Conservation (phyloP, 805 yeast genomes). For the Wickerhamomyces sydowiorum region DNA sequence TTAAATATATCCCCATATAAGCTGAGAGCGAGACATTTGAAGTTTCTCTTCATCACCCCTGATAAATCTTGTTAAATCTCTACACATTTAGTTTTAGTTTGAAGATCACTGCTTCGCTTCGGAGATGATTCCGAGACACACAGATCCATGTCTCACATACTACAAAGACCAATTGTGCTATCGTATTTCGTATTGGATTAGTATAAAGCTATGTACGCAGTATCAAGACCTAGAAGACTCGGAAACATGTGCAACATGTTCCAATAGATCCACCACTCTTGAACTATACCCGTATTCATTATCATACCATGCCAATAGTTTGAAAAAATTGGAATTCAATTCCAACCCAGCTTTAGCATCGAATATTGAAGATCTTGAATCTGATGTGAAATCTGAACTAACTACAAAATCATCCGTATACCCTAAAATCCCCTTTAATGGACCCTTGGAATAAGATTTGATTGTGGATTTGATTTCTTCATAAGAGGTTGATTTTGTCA, state of each 20-base stretch:
- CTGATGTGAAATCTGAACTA: conserved; percentile 83
- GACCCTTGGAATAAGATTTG: conserved; percentile 72
- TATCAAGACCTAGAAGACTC: not conserved
- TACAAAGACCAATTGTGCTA: too few relatives aligned
- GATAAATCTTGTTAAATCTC: too few relatives aligned
- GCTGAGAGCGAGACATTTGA: too few relatives aligned
- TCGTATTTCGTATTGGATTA: too few relatives aligned
- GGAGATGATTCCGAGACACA: too few relatives aligned
- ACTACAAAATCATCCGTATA: conserved; percentile 93
- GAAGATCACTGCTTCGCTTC: too few relatives aligned
- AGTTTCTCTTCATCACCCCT: too few relatives aligned
- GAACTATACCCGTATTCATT: conserved; percentile 95
- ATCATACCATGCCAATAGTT: conserved; percentile 92
- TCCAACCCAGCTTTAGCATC: conserved; percentile 90
- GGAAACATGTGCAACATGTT: conserved; percentile 54
- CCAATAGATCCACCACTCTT: conserved; percentile 88
- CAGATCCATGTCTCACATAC: too few relatives aligned
- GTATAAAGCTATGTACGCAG: too few relatives aligned
- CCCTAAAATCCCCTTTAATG: conserved; percentile 76
- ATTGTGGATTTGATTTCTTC: conserved; percentile 76
- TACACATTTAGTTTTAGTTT: too few relatives aligned
- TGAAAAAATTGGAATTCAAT: conserved; percentile 82
- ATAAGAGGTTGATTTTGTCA: conserved; percentile 70
- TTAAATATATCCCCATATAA: too few relatives aligned
- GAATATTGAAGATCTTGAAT: conserved; percentile 80